Base-by-base conservation (phyloP, 345 rosid species). In the Anacardium occidentale region DNA sequence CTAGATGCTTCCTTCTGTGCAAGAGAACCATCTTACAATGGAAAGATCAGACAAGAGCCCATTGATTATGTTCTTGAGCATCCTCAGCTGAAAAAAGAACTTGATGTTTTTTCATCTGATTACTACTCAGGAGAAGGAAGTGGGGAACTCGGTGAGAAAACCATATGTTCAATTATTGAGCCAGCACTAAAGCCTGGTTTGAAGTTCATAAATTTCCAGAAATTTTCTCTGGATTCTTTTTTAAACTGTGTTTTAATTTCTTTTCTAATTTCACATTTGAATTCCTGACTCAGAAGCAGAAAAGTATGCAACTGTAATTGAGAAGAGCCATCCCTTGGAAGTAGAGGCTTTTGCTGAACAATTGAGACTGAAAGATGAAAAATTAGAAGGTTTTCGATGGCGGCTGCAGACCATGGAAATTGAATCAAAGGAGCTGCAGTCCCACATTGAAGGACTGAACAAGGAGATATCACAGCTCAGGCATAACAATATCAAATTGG, bases 361-460 rank as follows among this genome's bases (percentile, higher is more conserved):
- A 73, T 80, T 92, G 88, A 85, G 96, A 71, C 77, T 86, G 57
- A 90, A 91, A 80, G 96, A 90, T 64, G 96, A 95, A 77, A 92
- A 87, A 66, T 69, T 92, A 65, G 97, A 92, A 84, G 85, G 86
- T 62, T 81, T 78, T 47, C 91, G 84, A n/a, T 86, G 90, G 96
- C 84, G 77, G 77, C 66, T 86, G 71, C 80, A 90, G 80, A 88
- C 93, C 84, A 82, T 83, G 85, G 97, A 95, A 68, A 73, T 89
- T 57, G 99, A 95, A 79, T 83, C 90, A 58, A 89, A 86, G 84
- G 83, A 85, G 58, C 71, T 89, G 75, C 85, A 83, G 76, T 82
- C 96, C 72, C 88, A 87, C 69, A 76, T 81, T 14, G 91, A 95
- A 80, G 84, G 83, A 71, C 61, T 88, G 64, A 84, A 83, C 79